phyloP scores from a whole-genome alignment of 768 basidiomycete species.

The Serendipita sp. region DNA sequence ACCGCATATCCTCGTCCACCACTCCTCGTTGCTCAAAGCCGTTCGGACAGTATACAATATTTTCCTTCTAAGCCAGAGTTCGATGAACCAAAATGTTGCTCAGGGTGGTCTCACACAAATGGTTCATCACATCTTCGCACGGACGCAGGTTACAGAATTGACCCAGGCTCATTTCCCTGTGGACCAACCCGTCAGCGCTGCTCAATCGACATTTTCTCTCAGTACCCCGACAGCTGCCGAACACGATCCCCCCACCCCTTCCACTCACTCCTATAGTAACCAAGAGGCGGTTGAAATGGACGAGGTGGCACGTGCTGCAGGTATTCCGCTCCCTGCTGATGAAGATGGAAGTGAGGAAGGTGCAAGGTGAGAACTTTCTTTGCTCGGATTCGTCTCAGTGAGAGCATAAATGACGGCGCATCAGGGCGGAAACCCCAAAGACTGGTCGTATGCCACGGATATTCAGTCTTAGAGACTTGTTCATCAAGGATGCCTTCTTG shows the following conservation, averaged over 20 bases:
- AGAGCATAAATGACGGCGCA: background rate
- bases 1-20: slow-evolving; percentile 74
- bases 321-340: background rate
- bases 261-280: too few relatives aligned
- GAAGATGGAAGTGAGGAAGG: background rate
- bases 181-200: background rate
- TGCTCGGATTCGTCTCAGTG: background rate
- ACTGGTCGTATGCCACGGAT: slow-evolving; percentile 22
- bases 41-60: slow-evolving; percentile 98
- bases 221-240: background rate
- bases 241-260: background rate
- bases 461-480: slow-evolving; percentile 69
- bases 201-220: slow-evolving; percentile 2
- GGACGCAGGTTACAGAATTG: slow-evolving; percentile 18
- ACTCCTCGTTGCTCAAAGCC: slow-evolving; percentile 87
- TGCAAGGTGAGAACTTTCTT: background rate
- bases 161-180: background rate
- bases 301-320: background rate
- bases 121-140: slow-evolving; percentile 89
- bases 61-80: slow-evolving; percentile 77
- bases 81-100: slow-evolving; percentile 93
- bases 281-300: background rate
- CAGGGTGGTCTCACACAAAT: slow-evolving; percentile 97
- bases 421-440: slow-evolving; percentile 8
- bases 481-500: slow-evolving; percentile 94